Evolutionary conservation across 2,329 filamentous ascomycete species (phyloP).

Genomic region (Stemphylium beticola): DNA sequence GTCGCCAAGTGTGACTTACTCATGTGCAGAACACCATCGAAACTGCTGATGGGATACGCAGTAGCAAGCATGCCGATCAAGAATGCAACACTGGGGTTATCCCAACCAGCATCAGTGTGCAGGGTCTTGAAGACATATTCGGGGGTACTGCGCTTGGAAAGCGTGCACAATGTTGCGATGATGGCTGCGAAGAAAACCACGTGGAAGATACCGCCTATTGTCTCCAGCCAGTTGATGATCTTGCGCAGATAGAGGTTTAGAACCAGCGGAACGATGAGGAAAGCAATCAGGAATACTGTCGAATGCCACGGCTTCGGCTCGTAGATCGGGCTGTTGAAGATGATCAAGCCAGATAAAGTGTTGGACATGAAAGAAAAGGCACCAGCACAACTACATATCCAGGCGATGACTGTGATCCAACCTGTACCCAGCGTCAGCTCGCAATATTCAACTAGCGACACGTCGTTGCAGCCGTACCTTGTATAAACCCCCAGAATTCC

Average conservation of each 20-base stretch:
- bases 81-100: conserved; percentile 48
- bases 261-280: conserved; percentile 39
- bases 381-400: conserved; percentile 33
- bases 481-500: conserved; percentile 29
- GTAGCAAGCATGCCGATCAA: conserved; percentile 46
- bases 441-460: not conserved
- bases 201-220: conserved; percentile 53
- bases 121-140: conserved; percentile 53
- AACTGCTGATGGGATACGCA: conserved; percentile 44
- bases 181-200: conserved; percentile 56
- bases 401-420: conserved; percentile 48
- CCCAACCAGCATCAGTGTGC: conserved; percentile 50
- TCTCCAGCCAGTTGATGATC: conserved; percentile 53
- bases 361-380: conserved; percentile 24
- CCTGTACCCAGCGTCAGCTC: conserved; percentile 6
- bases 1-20: conserved; percentile 5
- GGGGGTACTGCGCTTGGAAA: conserved; percentile 34
- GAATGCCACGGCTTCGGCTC: conserved; percentile 52
- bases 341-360: conserved; percentile 22
- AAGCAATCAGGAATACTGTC: conserved; percentile 54
- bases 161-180: conserved; percentile 51
- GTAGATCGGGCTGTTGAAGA: conserved; percentile 47
- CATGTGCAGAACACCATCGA: conserved; percentile 54
- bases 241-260: conserved; percentile 52
- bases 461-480: conserved; percentile 3